Conservation (phyloP, 306 rosid species). For the Fragaria vesca region DNA sequence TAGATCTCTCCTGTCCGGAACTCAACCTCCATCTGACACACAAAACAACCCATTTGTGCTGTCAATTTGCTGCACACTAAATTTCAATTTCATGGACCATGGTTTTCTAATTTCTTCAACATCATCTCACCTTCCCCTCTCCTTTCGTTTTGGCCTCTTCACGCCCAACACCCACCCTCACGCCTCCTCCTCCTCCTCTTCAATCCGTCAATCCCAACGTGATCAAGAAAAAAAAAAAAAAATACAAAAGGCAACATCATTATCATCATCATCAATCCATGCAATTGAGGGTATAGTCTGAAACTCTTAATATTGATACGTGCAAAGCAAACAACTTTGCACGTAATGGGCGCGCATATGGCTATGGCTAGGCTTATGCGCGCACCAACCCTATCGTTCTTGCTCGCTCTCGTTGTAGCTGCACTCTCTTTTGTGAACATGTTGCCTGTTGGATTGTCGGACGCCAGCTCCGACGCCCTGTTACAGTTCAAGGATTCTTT, state of each 20-base stretch:
- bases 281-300: neutral
- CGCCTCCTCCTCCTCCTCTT: neutral
- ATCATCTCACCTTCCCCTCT: constrained; percentile 7
- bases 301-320: neutral
- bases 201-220: neutral
- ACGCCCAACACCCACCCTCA: neutral
- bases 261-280: neutral
- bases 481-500: constrained; percentile 52
- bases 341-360: constrained; percentile 81
- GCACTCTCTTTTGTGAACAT: constrained; percentile 23
- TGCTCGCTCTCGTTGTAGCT: constrained; percentile 5
- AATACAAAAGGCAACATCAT: neutral
- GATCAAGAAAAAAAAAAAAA: too few relatives aligned
- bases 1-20: constrained; percentile 47
- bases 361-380: constrained; percentile 60
- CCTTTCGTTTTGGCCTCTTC: neutral
- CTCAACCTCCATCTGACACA: constrained; percentile 29
- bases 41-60: constrained; percentile 24
- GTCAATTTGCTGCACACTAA: constrained; percentile 10
- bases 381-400: constrained; percentile 50
- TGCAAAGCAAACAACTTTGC: neutral
- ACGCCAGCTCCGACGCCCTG: constrained; percentile 48
- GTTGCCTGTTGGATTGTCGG: constrained; percentile 1
- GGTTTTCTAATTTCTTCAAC: constrained; percentile 9
- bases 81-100: constrained; percentile 16